Conservation (phyloP, 805 yeast species). For the Candida oleophila region DNA sequence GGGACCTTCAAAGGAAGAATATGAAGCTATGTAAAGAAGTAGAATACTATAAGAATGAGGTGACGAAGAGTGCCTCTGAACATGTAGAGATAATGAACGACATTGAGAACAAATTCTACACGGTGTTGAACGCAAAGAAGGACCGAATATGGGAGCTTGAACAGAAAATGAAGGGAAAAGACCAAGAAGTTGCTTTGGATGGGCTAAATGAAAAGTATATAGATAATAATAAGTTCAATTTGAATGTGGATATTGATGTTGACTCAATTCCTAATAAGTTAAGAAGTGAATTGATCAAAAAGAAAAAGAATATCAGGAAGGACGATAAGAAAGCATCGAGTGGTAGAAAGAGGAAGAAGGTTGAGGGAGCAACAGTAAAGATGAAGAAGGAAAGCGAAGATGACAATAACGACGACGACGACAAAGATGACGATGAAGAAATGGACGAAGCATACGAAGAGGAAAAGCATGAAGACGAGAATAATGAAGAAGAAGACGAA, state of each 20-base stretch:
- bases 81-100: conserved; percentile 20
- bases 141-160: conserved; percentile 27
- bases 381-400: conserved; percentile 10
- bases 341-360: conserved; percentile 6
- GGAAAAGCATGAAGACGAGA: conserved; percentile 8
- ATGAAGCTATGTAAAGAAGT: conserved; percentile 10
- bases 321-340: conserved; percentile 8
- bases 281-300: conserved; percentile 15
- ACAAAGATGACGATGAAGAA: conserved; percentile 11
- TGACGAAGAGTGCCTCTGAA: conserved; percentile 7
- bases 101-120: conserved; percentile 24
- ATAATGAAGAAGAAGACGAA: conserved; percentile 4
- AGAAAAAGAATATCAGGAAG: conserved; percentile 7
- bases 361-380: conserved; percentile 11
- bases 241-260: conserved; percentile 15
- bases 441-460: conserved; percentile 9
- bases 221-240: conserved; percentile 14
- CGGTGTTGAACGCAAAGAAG: conserved; percentile 28
- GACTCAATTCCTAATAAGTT: conserved; percentile 18
- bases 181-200: conserved; percentile 7
- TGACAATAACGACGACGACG: conserved; percentile 10
- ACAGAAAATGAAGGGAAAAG: neutral
- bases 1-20: conserved; percentile 5
- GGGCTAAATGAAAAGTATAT: conserved; percentile 16
- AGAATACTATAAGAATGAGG: conserved; percentile 9